A percentile compares a stretch with the other conserved stretches of the same genome.
These are phyloP conservation scores for Bryoerythrophyllum caledonicum DNA, from an alignment of 225 moss, liverwort and hornwort species.

Conservation along the genomic window DNA sequence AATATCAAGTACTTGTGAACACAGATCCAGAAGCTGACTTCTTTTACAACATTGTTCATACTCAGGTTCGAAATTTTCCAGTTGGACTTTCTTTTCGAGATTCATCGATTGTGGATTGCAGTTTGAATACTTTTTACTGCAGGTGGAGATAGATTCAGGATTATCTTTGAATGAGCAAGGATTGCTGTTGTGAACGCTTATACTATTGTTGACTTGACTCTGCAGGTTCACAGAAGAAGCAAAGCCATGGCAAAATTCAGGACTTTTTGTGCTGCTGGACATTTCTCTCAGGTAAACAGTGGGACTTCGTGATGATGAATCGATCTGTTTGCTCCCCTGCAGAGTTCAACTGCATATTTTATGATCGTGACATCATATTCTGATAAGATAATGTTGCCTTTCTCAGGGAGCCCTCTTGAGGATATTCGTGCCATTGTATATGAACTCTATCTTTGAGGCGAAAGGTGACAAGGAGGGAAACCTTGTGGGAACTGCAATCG, in stretches of 20 bases:
- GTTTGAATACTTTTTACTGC: background rate
- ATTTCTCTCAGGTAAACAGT: slow-evolving; percentile 72
- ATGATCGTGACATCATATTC: background rate
- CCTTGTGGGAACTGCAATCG: slow-evolving; percentile 71
- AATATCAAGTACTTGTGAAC: slow-evolving; percentile 73
- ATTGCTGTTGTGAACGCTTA: slow-evolving; percentile 13
- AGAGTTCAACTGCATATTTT: background rate
- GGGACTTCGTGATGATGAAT: background rate
- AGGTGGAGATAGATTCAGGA: slow-evolving; percentile 10
- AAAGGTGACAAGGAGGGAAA: slow-evolving; percentile 97
- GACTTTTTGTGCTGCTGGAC: slow-evolving; percentile 48
- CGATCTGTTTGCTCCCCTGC: background rate
- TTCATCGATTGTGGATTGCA: background rate
- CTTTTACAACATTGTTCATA: slow-evolving; percentile 89
- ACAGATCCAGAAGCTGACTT: slow-evolving; percentile 86
- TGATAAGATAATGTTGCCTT: slow-evolving; percentile 18
- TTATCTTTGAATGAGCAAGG: background rate
- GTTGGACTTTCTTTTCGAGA: background rate
- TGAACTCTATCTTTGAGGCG: slow-evolving; percentile 91
- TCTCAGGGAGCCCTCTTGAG: slow-evolving; percentile 74
- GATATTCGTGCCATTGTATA: slow-evolving; percentile 89
- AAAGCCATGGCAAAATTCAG: slow-evolving; percentile 93
- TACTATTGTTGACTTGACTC: slow-evolving; percentile 1
- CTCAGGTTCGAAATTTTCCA: slow-evolving; percentile 53
- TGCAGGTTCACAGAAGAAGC: slow-evolving; percentile 85